These are phyloP conservation scores for Luzula sylvatica DNA, from an alignment of 176 grass and related monocot genomes.

Conservation along the genomic window DNA sequence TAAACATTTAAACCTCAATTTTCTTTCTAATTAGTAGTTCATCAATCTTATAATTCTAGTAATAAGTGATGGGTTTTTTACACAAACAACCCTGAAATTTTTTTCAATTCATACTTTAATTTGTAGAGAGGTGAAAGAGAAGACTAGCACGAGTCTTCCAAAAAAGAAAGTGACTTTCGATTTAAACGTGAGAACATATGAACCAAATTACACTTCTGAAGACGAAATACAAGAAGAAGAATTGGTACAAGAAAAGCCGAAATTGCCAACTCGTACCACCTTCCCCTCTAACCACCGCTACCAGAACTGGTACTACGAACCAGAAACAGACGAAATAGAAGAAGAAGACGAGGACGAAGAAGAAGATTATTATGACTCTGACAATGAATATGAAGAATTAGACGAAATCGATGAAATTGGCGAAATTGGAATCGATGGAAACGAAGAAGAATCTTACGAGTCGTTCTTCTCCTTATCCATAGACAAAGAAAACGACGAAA, in stretches of 20 bases:
- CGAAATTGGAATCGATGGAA: conserved; percentile 34
- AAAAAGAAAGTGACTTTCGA: conserved; percentile 99
- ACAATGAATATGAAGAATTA: conserved; percentile 32
- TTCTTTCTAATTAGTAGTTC: neutral
- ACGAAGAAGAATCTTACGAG: conserved; percentile 75
- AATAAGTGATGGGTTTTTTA: neutral
- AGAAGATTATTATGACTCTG: conserved; percentile 33
- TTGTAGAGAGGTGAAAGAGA: conserved; percentile 49
- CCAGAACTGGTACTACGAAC: conserved; percentile 52
- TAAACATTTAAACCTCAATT: neutral
- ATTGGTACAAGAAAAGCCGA: conserved; percentile 21
- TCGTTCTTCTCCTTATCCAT: conserved; percentile 77
- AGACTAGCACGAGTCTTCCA: conserved; percentile 33
- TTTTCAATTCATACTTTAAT: conserved; percentile 15
- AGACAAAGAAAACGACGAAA: conserved; percentile 6
- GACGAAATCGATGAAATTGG: conserved; percentile 39
- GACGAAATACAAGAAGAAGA: conserved; percentile 23
- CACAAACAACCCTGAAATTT: neutral
- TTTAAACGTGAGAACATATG: conserved; percentile 73
- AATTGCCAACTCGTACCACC: conserved; percentile 27
- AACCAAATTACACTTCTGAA: conserved; percentile 32
- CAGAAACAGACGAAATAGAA: conserved; percentile 41
- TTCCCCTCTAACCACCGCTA: conserved; percentile 84
- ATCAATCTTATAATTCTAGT: neutral
- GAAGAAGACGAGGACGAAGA: conserved; percentile 41